Evolutionary conservation across 2,329 filamentous ascomycete species (phyloP).

Genomic region (Aspergillus jensenii): DNA sequence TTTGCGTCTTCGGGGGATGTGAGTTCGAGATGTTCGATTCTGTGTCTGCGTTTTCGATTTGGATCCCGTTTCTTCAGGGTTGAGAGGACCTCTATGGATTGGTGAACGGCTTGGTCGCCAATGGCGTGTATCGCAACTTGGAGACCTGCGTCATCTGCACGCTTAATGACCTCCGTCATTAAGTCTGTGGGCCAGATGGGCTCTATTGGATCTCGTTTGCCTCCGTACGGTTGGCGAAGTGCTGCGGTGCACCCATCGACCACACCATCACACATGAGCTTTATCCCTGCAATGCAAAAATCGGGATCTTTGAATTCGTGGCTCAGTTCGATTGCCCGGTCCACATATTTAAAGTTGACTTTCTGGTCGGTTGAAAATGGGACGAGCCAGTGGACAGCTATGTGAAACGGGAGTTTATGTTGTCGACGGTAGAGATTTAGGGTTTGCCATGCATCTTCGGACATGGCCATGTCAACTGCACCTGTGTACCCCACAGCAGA

Average conservation of each 20-base stretch:
- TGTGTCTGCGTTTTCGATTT: conserved; percentile 38
- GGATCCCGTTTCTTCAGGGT: conserved; percentile 18
- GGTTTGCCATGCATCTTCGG: conserved; percentile 48
- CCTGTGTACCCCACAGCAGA: conserved; percentile 48
- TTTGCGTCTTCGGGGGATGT: conserved; percentile 47
- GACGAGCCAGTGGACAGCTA: conserved; percentile 51
- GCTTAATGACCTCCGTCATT: conserved; percentile 43
- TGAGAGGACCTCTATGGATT: conserved; percentile 44
- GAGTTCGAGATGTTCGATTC: conserved; percentile 54
- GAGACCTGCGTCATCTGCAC: conserved; percentile 43
- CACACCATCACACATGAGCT: conserved; percentile 51
- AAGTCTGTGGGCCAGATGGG: conserved; percentile 46
- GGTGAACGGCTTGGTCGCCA: conserved; percentile 47
- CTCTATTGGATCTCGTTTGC: conserved; percentile 34
- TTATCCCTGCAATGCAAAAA: conserved; percentile 49
- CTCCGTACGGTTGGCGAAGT: conserved; percentile 28
- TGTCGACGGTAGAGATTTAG: conserved; percentile 36
- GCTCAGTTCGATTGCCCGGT: conserved; percentile 45
- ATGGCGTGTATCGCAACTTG: conserved; percentile 54
- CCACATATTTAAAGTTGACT: conserved; percentile 44
- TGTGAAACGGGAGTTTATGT: conserved; percentile 36
- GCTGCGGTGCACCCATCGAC: conserved; percentile 44
- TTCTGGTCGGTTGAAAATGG: conserved; percentile 38
- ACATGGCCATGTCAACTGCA: conserved; percentile 53
- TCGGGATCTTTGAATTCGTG: conserved; percentile 43